A percentile compares a stretch with the other conserved stretches of the same genome.
phyloP scores from a whole-genome alignment of 768 basidiomycete genomes.

The Multifurca ochricompacta region DNA sequence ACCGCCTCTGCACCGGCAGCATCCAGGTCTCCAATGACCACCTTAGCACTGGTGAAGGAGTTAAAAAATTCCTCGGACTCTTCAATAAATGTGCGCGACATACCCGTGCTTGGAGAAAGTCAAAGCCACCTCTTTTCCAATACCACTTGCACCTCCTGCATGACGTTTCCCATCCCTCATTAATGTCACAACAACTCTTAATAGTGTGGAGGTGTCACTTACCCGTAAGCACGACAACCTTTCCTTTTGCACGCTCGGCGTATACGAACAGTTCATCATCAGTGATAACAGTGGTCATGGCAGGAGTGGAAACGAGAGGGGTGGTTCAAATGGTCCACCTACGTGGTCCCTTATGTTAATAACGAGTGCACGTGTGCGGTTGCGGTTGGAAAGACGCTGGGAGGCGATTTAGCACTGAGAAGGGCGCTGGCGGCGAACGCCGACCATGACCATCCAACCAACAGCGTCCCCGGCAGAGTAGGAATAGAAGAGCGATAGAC shows the following conservation, averaged over 20 bases:
- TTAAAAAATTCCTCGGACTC: not conserved
- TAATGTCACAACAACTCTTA: not conserved
- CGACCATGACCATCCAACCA: too few relatives aligned
- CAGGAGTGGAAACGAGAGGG: not conserved
- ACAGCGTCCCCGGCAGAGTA: too few relatives aligned
- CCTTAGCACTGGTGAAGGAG: slow-evolving; percentile 8
- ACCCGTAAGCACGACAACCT: slow-evolving; percentile 26
- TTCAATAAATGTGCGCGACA: not conserved
- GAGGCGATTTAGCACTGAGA: too few relatives aligned
- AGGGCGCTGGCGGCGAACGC: too few relatives aligned
- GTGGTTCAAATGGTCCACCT: not conserved
- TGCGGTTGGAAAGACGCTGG: too few relatives aligned
- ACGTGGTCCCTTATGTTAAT: not conserved
- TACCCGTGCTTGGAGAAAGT: slow-evolving; percentile 23
- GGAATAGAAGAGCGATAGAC: too few relatives aligned
- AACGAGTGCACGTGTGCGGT: not conserved
- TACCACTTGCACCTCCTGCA: slow-evolving; percentile 24
- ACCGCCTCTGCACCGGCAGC: slow-evolving; percentile 4
- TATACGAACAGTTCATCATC: slow-evolving; percentile 22
- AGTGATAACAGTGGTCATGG: slow-evolving; percentile 21
- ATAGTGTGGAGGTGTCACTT: not conserved
- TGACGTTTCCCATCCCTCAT: not conserved
- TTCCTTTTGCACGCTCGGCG: slow-evolving; percentile 22
- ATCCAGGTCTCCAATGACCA: slow-evolving; percentile 18
- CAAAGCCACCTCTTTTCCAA: slow-evolving; percentile 24